A percentile compares a stretch with the other conserved stretches of the same genome.
These are phyloP conservation scores for Kluyveromyces dobzhanskii DNA, from an alignment of 805 yeast species.

Conservation along the genomic window DNA sequence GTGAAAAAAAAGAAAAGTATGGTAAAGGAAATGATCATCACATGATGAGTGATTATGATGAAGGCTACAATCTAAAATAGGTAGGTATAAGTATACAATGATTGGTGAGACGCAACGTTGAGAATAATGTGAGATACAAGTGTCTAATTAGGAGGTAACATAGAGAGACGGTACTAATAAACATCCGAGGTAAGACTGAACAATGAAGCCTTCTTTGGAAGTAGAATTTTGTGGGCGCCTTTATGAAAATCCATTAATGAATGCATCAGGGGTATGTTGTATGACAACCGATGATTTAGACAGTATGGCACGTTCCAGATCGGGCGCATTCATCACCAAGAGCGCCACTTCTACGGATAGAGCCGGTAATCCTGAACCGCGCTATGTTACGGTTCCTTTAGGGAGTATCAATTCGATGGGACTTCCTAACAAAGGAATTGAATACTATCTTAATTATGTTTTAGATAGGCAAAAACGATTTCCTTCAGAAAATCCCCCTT, in stretches of 20 bases:
- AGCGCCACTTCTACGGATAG: slow-evolving; percentile 21
- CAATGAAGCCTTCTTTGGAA: slow-evolving; percentile 13
- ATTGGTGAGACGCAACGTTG: too few species aligned
- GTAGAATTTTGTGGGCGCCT: slow-evolving; percentile 15
- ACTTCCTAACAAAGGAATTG: slow-evolving; percentile 25
- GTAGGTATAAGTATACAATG: too few species aligned
- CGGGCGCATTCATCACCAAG: slow-evolving; percentile 27
- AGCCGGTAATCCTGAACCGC: slow-evolving; percentile 27
- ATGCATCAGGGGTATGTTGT: slow-evolving; percentile 29
- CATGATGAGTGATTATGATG: too few species aligned
- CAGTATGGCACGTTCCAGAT: slow-evolving; percentile 13
- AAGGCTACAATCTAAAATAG: too few species aligned
- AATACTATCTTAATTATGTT: slow-evolving; percentile 23
- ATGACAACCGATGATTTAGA: slow-evolving; percentile 22
- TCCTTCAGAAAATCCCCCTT: slow-evolving; percentile 14
- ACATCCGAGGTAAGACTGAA: background rate
- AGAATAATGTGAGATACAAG: too few species aligned
- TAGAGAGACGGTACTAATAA: too few species aligned
- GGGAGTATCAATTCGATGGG: slow-evolving; percentile 30
- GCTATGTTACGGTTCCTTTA: slow-evolving; percentile 24
- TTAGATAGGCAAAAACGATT: slow-evolving; percentile 13
- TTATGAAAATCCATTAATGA: slow-evolving; percentile 26
- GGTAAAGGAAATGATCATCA: too few species aligned
- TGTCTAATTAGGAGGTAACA: too few species aligned
- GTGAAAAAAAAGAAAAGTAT: too few species aligned